phyloP scores from a whole-genome alignment of 768 basidiomycete genomes.

The Agrocybe pediades region DNA sequence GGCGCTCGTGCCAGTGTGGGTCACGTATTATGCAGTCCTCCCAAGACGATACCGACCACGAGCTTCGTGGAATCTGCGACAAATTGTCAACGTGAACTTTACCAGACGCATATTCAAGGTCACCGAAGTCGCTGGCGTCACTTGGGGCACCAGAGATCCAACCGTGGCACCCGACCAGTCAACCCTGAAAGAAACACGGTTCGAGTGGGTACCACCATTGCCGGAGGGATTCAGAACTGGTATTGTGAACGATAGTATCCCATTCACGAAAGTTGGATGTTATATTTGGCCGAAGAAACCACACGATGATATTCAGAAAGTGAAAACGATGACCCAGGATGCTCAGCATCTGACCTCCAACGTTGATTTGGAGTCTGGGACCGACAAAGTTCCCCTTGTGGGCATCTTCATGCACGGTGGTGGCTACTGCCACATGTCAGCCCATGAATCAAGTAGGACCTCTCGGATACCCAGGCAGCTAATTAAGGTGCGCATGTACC shows the following conservation, averaged over 20 bases:
- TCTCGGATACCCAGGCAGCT: conserved; percentile 50
- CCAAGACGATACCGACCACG: conserved; percentile 49
- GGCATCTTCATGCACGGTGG: conserved; percentile 58
- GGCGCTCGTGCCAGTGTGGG: conserved; percentile 48
- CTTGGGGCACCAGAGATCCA: conserved; percentile 52
- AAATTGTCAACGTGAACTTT: conserved; percentile 53
- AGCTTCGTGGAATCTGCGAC: conserved; percentile 48
- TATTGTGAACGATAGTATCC: conserved; percentile 38
- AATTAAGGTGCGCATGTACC: conserved; percentile 34
- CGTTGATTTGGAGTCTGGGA: conserved; percentile 25
- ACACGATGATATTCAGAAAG: conserved; percentile 14
- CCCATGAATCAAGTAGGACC: conserved; percentile 48
- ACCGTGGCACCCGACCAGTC: conserved; percentile 30
- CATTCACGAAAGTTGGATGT: conserved; percentile 45
- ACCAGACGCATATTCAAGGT: conserved; percentile 53
- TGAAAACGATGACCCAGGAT: conserved; percentile 3
- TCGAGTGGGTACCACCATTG: conserved; percentile 50
- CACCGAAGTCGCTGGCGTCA: conserved; percentile 58
- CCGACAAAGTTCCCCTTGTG: conserved; percentile 34
- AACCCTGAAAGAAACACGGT: conserved; percentile 45
- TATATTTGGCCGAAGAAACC: conserved; percentile 47
- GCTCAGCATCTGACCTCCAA: conserved; percentile 4
- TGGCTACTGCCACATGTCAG: conserved; percentile 60
- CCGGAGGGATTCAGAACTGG: conserved; percentile 41
- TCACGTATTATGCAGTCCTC: conserved; percentile 40